phyloP scores from a whole-genome alignment of 371 early-diverging fungal species.

The Apophysomyces variabilis region DNA sequence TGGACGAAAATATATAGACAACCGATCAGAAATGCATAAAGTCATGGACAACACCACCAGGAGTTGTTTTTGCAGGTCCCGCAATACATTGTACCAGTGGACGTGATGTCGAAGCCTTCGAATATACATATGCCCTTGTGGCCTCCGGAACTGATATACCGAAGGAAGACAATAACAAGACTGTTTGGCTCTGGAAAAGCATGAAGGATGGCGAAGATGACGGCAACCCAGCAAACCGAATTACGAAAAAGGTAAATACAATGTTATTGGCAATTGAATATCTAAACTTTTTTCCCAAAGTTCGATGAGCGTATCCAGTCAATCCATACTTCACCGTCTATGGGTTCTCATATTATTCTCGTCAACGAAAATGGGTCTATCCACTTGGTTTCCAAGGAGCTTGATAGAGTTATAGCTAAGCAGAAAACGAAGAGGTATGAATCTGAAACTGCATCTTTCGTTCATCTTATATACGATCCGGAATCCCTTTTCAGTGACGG shows the following conservation, averaged over 20 bases:
- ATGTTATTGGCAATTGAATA: not conserved
- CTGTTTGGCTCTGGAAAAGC: conserved; percentile 63
- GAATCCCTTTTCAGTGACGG: conserved; percentile 14
- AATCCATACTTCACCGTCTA: conserved; percentile 53
- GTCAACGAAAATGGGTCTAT: conserved; percentile 58
- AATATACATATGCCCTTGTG: conserved; percentile 60
- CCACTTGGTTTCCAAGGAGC: conserved; percentile 54
- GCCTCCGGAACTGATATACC: conserved; percentile 61
- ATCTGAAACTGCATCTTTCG: not conserved
- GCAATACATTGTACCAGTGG: conserved; percentile 46
- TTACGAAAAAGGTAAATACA: conserved; percentile 34
- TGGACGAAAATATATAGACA: conserved; percentile 37
- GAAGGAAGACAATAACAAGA: conserved; percentile 52
- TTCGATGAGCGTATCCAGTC: conserved; percentile 58
- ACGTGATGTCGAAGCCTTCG: conserved; percentile 36
- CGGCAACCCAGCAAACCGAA: conserved; percentile 25
- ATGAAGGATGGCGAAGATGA: conserved; percentile 25
- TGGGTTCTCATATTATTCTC: conserved; percentile 54
- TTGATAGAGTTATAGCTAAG: conserved; percentile 52
- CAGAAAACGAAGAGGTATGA: conserved; percentile 28
- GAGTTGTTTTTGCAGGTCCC: conserved; percentile 57
- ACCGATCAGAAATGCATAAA: conserved; percentile 62
- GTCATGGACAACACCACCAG: conserved; percentile 65
- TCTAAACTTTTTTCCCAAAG: conserved; percentile 19
- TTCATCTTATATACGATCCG: not conserved